Evolutionary conservation across 768 basidiomycete genomes (phyloP), one percentile per base, ranked within the genome.

Genomic region (Rhodotorula paludigena): DNA sequence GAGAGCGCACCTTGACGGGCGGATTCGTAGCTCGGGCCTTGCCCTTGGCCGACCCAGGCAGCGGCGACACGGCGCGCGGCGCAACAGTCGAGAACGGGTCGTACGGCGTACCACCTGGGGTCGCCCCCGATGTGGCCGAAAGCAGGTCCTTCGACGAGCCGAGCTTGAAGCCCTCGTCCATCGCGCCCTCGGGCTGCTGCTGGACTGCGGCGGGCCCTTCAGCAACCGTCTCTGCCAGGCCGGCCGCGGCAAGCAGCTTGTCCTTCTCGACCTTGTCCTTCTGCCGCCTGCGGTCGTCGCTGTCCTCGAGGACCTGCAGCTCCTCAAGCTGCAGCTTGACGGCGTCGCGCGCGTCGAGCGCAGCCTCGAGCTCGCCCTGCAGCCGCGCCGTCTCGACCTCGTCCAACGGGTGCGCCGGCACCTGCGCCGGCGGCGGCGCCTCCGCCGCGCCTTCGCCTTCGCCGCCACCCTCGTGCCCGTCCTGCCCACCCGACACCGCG

Each of bases 51-150:
- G 68, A 69, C 18, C 57, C 35, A 2, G 51, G 42, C 2, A 47
- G 23, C 14, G 63, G 56, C n/a, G 68, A 69, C n/a, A 58, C 49
- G 14, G 68, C 59, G 5, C 68, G 53, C 10, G 68, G 68, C 2
- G 68, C 68, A 2, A n/a, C 47, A 0, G 68, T 52, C 21, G 68
- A 59, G 63, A 69, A 69, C 15, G 68, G 68, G 49, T 69, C 68
- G 36, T 14, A 3, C 41, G 36, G 25, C 15, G 6, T 33, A 25
- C 21, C 33, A 32, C 30, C 57, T n/a, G 23, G 41, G 21, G 10
- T 16, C 14, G 12, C 8, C 35, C 44, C 11, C 8, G 48, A 23
- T 28, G 39, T 39, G 2, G 48, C 42, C 9, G 20, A 12, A 33
- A 69, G 63, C 0, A 69, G 49, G 35, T 69, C 68, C 44, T 51